A percentile compares a stretch with the other conserved stretches of the same genome.
Conservation (phyloP, 768 basidiomycete genomes). For the Mycena venus region DNA sequence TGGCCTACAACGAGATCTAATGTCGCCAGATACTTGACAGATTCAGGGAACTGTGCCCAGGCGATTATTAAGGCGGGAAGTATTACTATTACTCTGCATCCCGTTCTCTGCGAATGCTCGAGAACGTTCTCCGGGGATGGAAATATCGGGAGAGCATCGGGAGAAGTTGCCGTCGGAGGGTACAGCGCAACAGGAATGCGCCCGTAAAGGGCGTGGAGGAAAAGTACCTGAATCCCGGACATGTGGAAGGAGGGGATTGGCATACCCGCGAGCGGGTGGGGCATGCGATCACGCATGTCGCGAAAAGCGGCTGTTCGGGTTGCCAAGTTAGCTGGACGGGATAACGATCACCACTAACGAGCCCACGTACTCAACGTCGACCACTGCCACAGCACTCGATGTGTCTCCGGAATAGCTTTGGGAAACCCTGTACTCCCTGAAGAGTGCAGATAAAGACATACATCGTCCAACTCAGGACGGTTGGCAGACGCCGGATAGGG, state of each 20-base stretch:
- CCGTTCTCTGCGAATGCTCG: constrained; percentile 43
- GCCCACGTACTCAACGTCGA: too few relatives aligned
- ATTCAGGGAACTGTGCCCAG: constrained; percentile 47
- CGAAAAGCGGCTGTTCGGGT: too few relatives aligned
- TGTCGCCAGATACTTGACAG: constrained; percentile 40
- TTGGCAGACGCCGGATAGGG: constrained; percentile 2
- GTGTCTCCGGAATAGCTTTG: too few relatives aligned
- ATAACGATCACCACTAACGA: constrained; percentile 61
- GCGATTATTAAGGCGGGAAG: constrained; percentile 55
- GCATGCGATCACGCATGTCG: too few relatives aligned
- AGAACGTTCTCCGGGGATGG: constrained; percentile 56
- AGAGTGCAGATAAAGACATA: too few relatives aligned
- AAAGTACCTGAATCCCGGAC: constrained; percentile 32
- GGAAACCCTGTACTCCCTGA: too few relatives aligned
- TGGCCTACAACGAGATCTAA: constrained; percentile 42
- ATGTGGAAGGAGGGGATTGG: constrained; percentile 45
- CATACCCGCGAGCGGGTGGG: too few relatives aligned
- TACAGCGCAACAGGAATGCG: neutral
- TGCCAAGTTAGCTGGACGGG: constrained; percentile 52
- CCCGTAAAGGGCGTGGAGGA: constrained; percentile 35
- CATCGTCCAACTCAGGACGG: neutral
- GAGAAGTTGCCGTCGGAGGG: constrained; percentile 36
- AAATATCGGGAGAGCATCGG: constrained; percentile 45
- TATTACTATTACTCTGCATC: constrained; percentile 44
- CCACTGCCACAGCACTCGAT: too few relatives aligned